Conservation (phyloP, 1,284 basidiomycete species). For the Porogramme epimiltina region DNA sequence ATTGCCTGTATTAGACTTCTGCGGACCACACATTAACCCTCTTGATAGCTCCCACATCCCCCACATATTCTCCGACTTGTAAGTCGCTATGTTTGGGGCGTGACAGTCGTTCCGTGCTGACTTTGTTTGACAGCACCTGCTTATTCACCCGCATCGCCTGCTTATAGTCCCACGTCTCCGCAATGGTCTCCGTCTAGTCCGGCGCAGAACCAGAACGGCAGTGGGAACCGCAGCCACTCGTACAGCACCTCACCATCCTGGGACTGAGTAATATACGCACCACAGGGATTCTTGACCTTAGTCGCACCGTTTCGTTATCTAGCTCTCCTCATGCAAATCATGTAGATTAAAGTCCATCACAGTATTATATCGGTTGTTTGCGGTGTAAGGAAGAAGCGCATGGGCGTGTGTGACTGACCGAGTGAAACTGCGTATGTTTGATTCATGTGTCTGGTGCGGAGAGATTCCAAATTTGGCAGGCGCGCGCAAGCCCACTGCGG, state of each 20-base stretch:
- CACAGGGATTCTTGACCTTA: slow-evolving; percentile 25
- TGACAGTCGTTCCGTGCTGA: slow-evolving; percentile 2
- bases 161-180: slow-evolving; percentile 82
- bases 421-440: no score
- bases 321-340: slow-evolving; percentile 25
- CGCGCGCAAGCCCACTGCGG: slow-evolving; percentile 13
- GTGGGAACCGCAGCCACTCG: slow-evolving; percentile 39
- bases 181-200: slow-evolving; percentile 82
- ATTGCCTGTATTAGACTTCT: slow-evolving; percentile 4
- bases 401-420: background rate
- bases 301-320: slow-evolving; percentile 21
- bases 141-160: slow-evolving; percentile 83
- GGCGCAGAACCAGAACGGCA: slow-evolving; percentile 52
- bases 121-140: slow-evolving; percentile 34
- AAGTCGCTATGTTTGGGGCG: slow-evolving; percentile 34
- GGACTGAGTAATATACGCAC: slow-evolving; percentile 41
- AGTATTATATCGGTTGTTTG: slow-evolving; percentile 2
- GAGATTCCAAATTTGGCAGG: slow-evolving; percentile 11
- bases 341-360: slow-evolving; percentile 29
- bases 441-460: background rate
- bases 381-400: background rate
- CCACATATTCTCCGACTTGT: slow-evolving; percentile 84
- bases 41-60: slow-evolving; percentile 72
- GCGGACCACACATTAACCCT: slow-evolving; percentile 1
- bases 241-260: slow-evolving; percentile 61